Base-by-base conservation (phyloP, 768 basidiomycete genomes). In the Leccinum longicurvipes region DNA sequence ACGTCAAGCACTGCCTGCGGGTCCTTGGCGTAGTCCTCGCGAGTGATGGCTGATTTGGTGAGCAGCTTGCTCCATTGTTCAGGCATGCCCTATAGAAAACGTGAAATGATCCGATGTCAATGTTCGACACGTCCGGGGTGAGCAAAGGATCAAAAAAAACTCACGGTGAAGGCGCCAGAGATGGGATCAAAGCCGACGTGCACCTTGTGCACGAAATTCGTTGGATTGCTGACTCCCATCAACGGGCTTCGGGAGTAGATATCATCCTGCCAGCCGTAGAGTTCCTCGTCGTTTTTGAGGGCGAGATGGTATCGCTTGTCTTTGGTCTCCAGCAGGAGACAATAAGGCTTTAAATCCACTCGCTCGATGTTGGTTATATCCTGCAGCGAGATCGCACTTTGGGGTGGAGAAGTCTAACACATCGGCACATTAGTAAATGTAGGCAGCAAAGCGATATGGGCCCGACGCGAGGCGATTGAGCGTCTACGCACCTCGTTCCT, bases 201-300 rank as follows among this genome's bases (percentile, higher is more conserved):
- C 3, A 98, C 94, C 70, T 98, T 94, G 76, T 99, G 96, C 0
- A 98, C 93, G 67, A 99, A 98, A 72, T 99, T 96, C 8, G 95
- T 98, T 0, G 96, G 96, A 62, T 89, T 89, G 70, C 87, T 88
- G 44, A 95, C 91, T 25, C 96, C 93, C 86, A 95, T 91, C 48
- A 94, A 77, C 3, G 95, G 93, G 65, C 90, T 92, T 47, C 93
- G 83, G 6, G 83, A 84, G 73, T 98, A 98, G 57, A 99, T 87
- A 68, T 97, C 95, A 67, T 99, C 96, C 71, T 95, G 91, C 95
- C 95, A 98, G 17, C 87, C 86, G 65, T 99, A 99, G n/a, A 99
- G 80, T 66, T 99, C 96, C 62, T 95, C 93, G 67, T 99, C 95
- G 60, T 79, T 91, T 76, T 95, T 97, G 59, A 97, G 76, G 2